Evolutionary conservation across 192 early-diverging fungal species (phyloP).

Genomic region (Mortierella alpina): DNA sequence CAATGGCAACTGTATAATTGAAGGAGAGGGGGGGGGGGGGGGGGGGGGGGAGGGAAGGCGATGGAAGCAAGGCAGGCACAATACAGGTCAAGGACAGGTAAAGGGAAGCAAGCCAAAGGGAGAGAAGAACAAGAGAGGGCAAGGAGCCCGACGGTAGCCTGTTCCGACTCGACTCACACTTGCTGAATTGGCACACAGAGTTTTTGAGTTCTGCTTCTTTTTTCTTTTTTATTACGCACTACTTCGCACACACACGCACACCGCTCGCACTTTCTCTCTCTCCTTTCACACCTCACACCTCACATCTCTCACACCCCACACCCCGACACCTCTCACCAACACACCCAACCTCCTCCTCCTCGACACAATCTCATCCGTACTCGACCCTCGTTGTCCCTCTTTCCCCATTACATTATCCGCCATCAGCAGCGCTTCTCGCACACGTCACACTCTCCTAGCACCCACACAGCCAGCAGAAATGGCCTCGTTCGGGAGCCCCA

Average conservation of each 20-base stretch:
- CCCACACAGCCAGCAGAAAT: not conserved
- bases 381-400: not conserved
- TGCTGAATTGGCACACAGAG: too few relatives aligned
- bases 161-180: too few relatives aligned
- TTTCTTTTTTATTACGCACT: not conserved
- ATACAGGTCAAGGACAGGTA: too few relatives aligned
- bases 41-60: too few relatives aligned
- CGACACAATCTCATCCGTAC: not conserved
- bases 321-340: not conserved
- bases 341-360: not conserved
- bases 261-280: not conserved
- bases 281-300: not conserved
- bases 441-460: not conserved
- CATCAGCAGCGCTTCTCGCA: not conserved
- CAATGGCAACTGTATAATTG: too few relatives aligned
- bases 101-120: too few relatives aligned
- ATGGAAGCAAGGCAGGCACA: too few relatives aligned
- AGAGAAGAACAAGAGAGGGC: too few relatives aligned
- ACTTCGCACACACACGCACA: not conserved
- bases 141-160: too few relatives aligned
- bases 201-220: not conserved
- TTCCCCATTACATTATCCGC: too few relatives aligned
- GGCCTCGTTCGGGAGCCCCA: constrained; percentile 48
- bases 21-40: too few relatives aligned
- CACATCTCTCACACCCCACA: not conserved